Percentiles rank a stretch among this genome's conserved stretches.
Conservation (phyloP, 441 rosid genomes). For the Geranium incanum region DNA sequence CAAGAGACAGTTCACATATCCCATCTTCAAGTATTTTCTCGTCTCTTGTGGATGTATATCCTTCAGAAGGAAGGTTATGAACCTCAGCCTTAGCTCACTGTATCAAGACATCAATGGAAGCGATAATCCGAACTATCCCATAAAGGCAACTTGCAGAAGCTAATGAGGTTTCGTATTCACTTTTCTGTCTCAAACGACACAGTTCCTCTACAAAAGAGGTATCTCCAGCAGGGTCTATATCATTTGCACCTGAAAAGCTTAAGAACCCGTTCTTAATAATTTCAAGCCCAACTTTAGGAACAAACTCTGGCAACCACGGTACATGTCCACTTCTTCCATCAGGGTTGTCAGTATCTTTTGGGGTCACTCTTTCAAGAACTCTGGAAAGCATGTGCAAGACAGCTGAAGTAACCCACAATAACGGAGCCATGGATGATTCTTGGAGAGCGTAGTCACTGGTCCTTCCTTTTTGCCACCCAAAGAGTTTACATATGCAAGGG, state of each 20-base stretch:
- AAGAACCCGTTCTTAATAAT: slow-evolving; percentile 53
- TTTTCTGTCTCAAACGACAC: slow-evolving; percentile 47
- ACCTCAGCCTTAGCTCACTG: slow-evolving; percentile 40
- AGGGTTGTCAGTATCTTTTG: slow-evolving; percentile 25
- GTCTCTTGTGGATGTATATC: slow-evolving; percentile 37
- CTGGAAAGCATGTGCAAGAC: slow-evolving; percentile 55
- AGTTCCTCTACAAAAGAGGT: slow-evolving; percentile 47
- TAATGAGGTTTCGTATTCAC: slow-evolving; percentile 44
- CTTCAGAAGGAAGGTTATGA: slow-evolving; percentile 25
- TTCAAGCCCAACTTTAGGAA: slow-evolving; percentile 72
- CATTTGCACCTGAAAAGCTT: slow-evolving; percentile 29
- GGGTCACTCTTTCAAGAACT: slow-evolving; percentile 59
- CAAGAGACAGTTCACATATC: slow-evolving; percentile 42
- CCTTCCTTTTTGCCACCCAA: slow-evolving; percentile 31
- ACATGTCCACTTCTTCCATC: slow-evolving; percentile 30
- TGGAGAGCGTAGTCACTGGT: slow-evolving; percentile 22
- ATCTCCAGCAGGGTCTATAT: slow-evolving; percentile 30
- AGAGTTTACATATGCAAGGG: slow-evolving; percentile 31
- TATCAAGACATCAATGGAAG: slow-evolving; percentile 50
- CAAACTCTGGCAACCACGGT: slow-evolving; percentile 84
- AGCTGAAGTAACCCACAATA: slow-evolving; percentile 64
- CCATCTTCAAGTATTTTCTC: slow-evolving; percentile 58
- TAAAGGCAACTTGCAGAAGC: slow-evolving; percentile 67
- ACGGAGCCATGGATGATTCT: slow-evolving; percentile 33
- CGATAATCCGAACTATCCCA: slow-evolving; percentile 41